Percentiles rank a stretch among this genome's conserved stretches.
Evolutionary conservation across 2,329 filamentous ascomycete genomes (phyloP).

Genomic region (Piedraia hortae): DNA sequence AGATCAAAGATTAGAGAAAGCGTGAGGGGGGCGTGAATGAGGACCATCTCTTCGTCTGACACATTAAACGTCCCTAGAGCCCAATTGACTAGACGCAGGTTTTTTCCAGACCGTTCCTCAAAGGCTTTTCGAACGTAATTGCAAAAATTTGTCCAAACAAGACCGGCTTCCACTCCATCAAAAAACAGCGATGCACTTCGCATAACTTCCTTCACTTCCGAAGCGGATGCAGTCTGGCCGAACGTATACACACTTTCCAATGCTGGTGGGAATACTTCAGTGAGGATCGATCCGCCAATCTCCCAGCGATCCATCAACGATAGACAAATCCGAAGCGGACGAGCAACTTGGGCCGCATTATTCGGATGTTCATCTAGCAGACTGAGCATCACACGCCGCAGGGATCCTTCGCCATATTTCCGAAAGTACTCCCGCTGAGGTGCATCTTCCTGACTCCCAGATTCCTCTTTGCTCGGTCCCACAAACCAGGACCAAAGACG

Average conservation of each 20-base stretch:
- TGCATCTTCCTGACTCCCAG: neutral
- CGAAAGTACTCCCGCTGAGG: slow-evolving; percentile 47
- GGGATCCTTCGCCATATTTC: slow-evolving; percentile 42
- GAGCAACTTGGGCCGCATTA: slow-evolving; percentile 40
- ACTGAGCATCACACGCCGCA: slow-evolving; percentile 46
- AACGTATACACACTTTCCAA: slow-evolving; percentile 56
- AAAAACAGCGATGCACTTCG: slow-evolving; percentile 90
- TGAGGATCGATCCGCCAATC: slow-evolving; percentile 69
- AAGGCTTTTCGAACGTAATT: slow-evolving; percentile 17
- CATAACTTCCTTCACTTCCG: slow-evolving; percentile 61
- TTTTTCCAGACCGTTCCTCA: slow-evolving; percentile 13
- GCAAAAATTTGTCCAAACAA: slow-evolving; percentile 38
- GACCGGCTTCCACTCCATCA: slow-evolving; percentile 77
- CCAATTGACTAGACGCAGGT: slow-evolving; percentile 51
- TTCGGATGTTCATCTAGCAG: slow-evolving; percentile 36
- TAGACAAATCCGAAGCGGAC: slow-evolving; percentile 71
- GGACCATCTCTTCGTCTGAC: slow-evolving; percentile 83
- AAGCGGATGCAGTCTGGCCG: slow-evolving; percentile 35
- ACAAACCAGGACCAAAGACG: slow-evolving; percentile 91
- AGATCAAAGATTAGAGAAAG: slow-evolving; percentile 19
- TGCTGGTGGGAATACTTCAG: slow-evolving; percentile 65
- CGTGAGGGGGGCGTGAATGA: slow-evolving; percentile 48
- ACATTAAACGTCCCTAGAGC: slow-evolving; percentile 75
- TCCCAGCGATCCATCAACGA: slow-evolving; percentile 98
- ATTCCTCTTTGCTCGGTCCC: slow-evolving; percentile 26